A percentile compares a stretch with the other conserved stretches of the same genome.
Conservation (phyloP, 345 rosid species). For the Camelina laxa region DNA sequence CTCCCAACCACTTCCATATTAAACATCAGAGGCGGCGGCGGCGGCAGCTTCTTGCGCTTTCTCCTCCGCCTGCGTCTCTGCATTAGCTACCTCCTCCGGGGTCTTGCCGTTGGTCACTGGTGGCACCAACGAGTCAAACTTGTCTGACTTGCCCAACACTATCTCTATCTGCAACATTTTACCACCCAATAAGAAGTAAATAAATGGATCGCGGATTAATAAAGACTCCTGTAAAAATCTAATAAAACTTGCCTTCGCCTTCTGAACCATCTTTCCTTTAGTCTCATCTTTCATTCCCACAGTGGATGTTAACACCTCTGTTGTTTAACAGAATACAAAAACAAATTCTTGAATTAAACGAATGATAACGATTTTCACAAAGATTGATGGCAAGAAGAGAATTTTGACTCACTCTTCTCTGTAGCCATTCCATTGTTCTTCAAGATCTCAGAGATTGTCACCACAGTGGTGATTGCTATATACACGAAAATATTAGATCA, state of each 20-base stretch:
- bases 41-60: constrained; percentile 32
- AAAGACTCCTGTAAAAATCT: too few species aligned
- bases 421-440: constrained; percentile 90
- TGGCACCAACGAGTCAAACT: constrained; percentile 67
- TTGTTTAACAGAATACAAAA: constrained; percentile 12
- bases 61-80: constrained; percentile 33
- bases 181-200: neutral
- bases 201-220: neutral
- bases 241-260: constrained; percentile 69
- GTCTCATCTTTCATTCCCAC: constrained; percentile 86
- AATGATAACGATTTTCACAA: neutral
- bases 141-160: constrained; percentile 73
- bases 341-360: neutral
- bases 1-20: constrained; percentile 38
- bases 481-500: neutral
- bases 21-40: constrained; percentile 36
- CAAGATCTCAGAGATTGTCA: constrained; percentile 85
- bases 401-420: constrained; percentile 69
- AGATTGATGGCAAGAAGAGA: neutral
- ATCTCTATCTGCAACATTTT: constrained; percentile 63
- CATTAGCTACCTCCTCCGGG: constrained; percentile 35
- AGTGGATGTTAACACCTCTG: constrained; percentile 87
- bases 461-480: constrained; percentile 77
- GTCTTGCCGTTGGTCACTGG: constrained; percentile 42
- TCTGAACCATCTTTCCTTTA: constrained; percentile 75